These are phyloP conservation scores for Hemileia vastatrix DNA, from an alignment of 1,284 basidiomycete species.

Conservation along the genomic window DNA sequence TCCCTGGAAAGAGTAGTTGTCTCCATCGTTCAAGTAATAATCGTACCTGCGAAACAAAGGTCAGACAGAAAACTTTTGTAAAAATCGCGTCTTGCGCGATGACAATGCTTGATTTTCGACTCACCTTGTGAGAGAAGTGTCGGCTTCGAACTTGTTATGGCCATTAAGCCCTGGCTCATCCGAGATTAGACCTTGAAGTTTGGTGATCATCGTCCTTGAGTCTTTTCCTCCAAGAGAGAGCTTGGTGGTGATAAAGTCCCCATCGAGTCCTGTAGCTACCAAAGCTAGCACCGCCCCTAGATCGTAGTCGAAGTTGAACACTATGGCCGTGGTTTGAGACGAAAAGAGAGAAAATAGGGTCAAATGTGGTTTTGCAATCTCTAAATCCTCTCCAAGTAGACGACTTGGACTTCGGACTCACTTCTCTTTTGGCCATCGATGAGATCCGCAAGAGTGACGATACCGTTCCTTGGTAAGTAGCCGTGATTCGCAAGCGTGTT, in stretches of 20 bases:
- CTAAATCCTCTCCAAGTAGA: not conserved
- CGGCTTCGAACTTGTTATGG: not conserved
- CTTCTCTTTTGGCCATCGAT: slow-evolving; percentile 27
- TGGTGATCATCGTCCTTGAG: too few relatives aligned
- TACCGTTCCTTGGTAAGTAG: slow-evolving; percentile 32
- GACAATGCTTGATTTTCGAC: too few relatives aligned
- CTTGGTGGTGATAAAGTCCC: slow-evolving; percentile 35
- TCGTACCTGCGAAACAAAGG: not conserved
- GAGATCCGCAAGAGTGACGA: slow-evolving; percentile 39
- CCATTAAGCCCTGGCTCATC: too few relatives aligned
- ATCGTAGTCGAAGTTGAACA: slow-evolving; percentile 38
- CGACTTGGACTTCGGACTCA: not conserved
- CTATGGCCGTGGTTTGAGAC: too few relatives aligned
- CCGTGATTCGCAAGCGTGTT: slow-evolving; percentile 43
- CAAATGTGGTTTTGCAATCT: not conserved
- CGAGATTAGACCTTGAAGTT: too few relatives aligned
- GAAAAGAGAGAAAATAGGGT: not conserved
- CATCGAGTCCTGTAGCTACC: slow-evolving; percentile 35
- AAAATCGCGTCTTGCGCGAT: too few relatives aligned
- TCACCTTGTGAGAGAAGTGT: not conserved
- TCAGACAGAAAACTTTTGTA: too few relatives aligned
- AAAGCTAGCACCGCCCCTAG: slow-evolving; percentile 32
- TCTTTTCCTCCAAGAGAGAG: too few relatives aligned
- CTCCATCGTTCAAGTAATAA: not conserved
- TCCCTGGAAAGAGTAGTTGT: not conserved